These are phyloP conservation scores for Russula abietina DNA, from an alignment of 768 basidiomycete genomes.

Conservation along the genomic window DNA sequence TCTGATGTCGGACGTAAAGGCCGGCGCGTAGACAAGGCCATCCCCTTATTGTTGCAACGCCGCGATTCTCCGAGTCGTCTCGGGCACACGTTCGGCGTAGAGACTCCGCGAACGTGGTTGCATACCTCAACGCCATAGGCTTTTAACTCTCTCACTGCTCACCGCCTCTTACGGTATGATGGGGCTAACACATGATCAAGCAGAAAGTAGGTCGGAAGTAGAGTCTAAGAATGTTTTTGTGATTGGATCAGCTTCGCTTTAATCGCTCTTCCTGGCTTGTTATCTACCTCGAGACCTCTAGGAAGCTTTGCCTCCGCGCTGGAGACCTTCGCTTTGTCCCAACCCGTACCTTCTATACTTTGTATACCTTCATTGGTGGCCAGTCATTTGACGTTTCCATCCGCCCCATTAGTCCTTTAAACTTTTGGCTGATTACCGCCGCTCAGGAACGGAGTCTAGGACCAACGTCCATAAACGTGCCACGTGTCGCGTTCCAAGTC, in stretches of 20 bases:
- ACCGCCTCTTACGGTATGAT: not conserved
- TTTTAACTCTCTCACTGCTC: not conserved
- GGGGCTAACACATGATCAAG: not conserved
- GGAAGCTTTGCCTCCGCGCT: not conserved
- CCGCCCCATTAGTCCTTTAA: not conserved
- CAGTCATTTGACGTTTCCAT: not conserved
- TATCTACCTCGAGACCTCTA: not conserved
- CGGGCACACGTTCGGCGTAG: slow-evolving; percentile 9
- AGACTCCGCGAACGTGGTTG: slow-evolving; percentile 7
- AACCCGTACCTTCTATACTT: not conserved
- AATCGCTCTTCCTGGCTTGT: not conserved
- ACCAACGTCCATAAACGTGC: not conserved
- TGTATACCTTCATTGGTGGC: not conserved
- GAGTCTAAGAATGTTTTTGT: not conserved
- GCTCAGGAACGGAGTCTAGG: not conserved
- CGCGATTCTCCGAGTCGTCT: not conserved
- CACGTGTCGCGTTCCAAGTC: not conserved
- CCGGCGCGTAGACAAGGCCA: not conserved
- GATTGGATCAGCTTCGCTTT: not conserved
- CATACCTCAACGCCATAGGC: not conserved
- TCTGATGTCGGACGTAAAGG: not conserved
- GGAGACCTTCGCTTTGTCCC: not conserved
- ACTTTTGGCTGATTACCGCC: slow-evolving; percentile 4
- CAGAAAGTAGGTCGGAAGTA: not conserved
- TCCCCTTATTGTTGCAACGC: not conserved